A percentile compares a stretch with the other conserved stretches of the same genome.
Conservation (phyloP, 129 eudicot species). For the Tagetes patula region DNA sequence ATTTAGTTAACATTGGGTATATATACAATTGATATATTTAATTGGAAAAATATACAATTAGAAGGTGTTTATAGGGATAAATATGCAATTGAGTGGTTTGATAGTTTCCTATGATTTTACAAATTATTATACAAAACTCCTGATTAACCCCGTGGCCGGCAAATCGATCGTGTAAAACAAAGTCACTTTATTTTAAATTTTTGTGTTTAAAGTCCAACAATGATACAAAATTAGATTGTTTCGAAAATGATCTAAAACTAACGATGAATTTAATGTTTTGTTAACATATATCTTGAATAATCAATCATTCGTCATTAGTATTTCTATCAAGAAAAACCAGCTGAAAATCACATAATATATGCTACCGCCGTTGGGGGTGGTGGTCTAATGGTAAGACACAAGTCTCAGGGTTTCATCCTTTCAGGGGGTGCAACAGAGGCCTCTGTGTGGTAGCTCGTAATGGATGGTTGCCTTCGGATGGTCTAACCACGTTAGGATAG, state of each 20-base stretch:
- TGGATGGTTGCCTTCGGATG: too few species aligned
- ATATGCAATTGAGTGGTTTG: too few species aligned
- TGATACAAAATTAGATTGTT: background rate
- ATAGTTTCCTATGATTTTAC: background rate
- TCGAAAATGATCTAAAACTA: background rate
- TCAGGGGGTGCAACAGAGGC: too few species aligned
- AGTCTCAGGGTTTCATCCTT: too few species aligned
- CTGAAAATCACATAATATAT: constrained; percentile 2
- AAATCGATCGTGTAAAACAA: constrained; percentile 7
- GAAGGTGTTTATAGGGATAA: too few species aligned
- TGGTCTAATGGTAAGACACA: too few species aligned
- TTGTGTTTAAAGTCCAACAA: constrained; percentile 20
- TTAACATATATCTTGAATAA: constrained; percentile 15
- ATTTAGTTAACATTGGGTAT: too few species aligned
- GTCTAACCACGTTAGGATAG: too few species aligned
- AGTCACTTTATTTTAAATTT: background rate
- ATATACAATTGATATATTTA: too few species aligned
- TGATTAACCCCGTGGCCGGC: constrained; percentile 19
- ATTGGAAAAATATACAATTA: too few species aligned
- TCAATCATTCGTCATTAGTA: constrained; percentile 10
- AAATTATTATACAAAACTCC: background rate
- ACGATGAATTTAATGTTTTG: background rate
- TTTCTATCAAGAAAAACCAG: background rate
- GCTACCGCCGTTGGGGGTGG: too few species aligned
- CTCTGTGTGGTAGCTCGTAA: too few species aligned